These are phyloP conservation scores for Fusarium agapanthi DNA, from an alignment of 2,329 filamentous ascomycete genomes.

Conservation along the genomic window DNA sequence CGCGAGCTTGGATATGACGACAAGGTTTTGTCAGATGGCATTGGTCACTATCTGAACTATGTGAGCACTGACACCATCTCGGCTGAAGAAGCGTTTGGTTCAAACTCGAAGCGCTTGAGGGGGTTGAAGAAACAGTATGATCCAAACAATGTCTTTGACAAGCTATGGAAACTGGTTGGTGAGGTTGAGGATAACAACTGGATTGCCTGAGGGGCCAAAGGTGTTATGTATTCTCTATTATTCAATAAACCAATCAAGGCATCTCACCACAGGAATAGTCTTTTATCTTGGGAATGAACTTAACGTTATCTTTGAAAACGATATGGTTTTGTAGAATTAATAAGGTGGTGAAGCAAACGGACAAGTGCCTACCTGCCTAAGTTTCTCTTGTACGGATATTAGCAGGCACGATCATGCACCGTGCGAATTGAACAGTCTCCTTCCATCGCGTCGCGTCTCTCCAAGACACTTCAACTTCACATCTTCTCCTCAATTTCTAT, in stretches of 20 bases:
- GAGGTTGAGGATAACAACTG: slow-evolving; percentile 32
- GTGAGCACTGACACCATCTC: slow-evolving; percentile 19
- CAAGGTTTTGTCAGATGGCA: slow-evolving; percentile 17
- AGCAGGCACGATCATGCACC: not conserved
- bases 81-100: slow-evolving; percentile 33
- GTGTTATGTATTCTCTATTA: not conserved
- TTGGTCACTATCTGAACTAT: slow-evolving; percentile 36
- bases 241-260: not conserved
- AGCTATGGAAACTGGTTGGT: slow-evolving; percentile 33
- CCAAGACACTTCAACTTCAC: not conserved
- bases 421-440: slow-evolving; percentile 4
- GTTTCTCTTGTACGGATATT: too few relatives aligned
- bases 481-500: slow-evolving; percentile 1
- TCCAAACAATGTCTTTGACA: slow-evolving; percentile 35
- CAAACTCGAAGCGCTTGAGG: slow-evolving; percentile 25
- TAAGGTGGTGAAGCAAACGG: too few relatives aligned
- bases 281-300: not conserved
- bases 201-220: slow-evolving; percentile 6
- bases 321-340: not conserved
- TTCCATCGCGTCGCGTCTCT: slow-evolving; percentile 23
- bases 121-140: slow-evolving; percentile 34
- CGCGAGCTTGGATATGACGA: slow-evolving; percentile 37
- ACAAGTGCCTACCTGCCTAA: too few relatives aligned
- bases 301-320: not conserved
- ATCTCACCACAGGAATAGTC: not conserved